These are phyloP conservation scores for Neofusicoccum sp. DNA, from an alignment of 2,329 filamentous ascomycete genomes.

Conservation along the genomic window DNA sequence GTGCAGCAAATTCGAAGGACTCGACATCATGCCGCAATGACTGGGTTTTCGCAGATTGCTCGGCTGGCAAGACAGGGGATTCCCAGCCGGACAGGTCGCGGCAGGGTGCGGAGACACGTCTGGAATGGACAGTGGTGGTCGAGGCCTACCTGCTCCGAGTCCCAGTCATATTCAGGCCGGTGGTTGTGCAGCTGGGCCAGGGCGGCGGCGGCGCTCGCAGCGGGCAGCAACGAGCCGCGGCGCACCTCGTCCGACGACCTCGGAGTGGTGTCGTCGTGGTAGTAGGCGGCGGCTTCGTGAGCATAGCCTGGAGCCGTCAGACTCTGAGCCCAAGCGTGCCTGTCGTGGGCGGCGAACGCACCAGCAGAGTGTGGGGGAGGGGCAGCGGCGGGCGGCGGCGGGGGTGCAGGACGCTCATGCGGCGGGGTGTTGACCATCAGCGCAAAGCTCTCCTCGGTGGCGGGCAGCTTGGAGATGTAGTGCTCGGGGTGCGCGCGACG, in stretches of 20 bases:
- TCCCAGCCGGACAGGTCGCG: constrained; percentile 7
- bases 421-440: constrained; percentile 93
- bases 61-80: constrained; percentile 24
- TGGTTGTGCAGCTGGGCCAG: constrained; percentile 82
- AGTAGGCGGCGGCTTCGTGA: constrained; percentile 64
- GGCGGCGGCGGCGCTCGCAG: constrained; percentile 78
- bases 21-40: not conserved
- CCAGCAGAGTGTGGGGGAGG: constrained; percentile 20
- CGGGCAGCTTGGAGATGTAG: constrained; percentile 96
- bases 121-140: constrained; percentile 23
- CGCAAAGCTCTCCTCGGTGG: constrained; percentile 95
- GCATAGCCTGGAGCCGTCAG: constrained; percentile 46
- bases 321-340: constrained; percentile 11
- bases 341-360: constrained; percentile 17
- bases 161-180: constrained; percentile 73
- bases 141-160: constrained; percentile 64
- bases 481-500: constrained; percentile 94
- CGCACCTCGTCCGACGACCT: constrained; percentile 68
- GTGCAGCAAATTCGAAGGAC: not conserved
- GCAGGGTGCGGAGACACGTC: constrained; percentile 33
- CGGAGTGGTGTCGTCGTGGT: constrained; percentile 66
- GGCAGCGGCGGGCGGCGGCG: constrained; percentile 42
- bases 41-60: constrained; percentile 15
- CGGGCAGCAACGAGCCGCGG: constrained; percentile 62
- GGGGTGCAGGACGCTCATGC: constrained; percentile 63